Evolutionary conservation across 371 early-diverging fungal genomes (phyloP).

Genomic region (Rhizomucor pusillus): DNA sequence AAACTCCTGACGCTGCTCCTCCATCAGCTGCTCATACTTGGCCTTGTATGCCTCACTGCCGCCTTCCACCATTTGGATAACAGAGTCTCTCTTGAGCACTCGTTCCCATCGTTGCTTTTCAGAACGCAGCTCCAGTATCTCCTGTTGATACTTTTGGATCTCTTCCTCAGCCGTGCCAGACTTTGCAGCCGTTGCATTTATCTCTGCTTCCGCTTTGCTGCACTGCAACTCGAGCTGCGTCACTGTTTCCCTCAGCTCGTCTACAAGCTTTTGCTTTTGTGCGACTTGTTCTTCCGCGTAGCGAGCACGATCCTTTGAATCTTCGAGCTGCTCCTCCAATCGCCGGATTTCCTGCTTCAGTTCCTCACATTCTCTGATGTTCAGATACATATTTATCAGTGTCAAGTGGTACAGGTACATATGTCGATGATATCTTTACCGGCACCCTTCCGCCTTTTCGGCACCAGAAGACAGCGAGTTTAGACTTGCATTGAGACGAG

Average conservation of each 20-base stretch:
- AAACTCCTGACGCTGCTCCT: conserved; percentile 44
- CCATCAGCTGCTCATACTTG: conserved; percentile 42
- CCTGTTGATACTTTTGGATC: conserved; percentile 27
- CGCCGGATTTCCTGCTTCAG: neutral
- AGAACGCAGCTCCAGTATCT: conserved; percentile 19
- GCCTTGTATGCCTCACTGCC: conserved; percentile 21
- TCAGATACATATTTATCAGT: too few relatives aligned
- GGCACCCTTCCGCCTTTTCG: neutral
- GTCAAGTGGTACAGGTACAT: too few relatives aligned
- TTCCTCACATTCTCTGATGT: neutral
- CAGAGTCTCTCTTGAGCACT: conserved; percentile 30
- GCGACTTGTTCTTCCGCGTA: conserved; percentile 16
- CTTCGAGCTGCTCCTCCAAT: conserved; percentile 8
- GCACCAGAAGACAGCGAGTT: conserved; percentile 1
- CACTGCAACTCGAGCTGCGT: conserved; percentile 29
- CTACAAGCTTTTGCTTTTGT: conserved; percentile 8
- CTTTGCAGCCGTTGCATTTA: conserved; percentile 14
- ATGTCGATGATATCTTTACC: too few relatives aligned
- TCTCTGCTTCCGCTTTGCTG: conserved; percentile 26
- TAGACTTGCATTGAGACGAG: conserved; percentile 1
- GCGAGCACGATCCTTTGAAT: conserved; percentile 10
- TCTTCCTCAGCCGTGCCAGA: conserved; percentile 23
- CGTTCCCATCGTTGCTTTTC: conserved; percentile 36
- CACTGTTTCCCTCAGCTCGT: conserved; percentile 3
- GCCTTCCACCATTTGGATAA: conserved; percentile 28